These are phyloP conservation scores for Lipomyces yamadae DNA, from an alignment of 805 yeast genomes.

Conservation along the genomic window DNA sequence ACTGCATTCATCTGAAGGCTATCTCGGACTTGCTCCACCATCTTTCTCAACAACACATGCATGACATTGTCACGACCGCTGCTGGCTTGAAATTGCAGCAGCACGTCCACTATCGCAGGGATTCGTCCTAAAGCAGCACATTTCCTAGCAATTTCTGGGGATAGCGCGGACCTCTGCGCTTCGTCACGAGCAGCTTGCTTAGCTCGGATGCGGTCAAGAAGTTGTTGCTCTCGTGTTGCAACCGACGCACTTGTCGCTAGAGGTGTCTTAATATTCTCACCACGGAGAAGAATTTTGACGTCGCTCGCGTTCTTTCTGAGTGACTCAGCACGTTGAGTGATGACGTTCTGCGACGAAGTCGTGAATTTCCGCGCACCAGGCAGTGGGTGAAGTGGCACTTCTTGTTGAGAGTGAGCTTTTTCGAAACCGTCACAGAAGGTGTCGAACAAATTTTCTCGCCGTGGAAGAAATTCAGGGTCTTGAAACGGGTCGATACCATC, in stretches of 20 bases:
- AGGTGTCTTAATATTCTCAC: neutral
- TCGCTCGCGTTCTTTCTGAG: slow-evolving; percentile 8
- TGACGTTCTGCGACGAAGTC: neutral
- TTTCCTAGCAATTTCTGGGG: neutral
- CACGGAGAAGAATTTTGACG: neutral
- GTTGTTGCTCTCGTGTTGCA: slow-evolving; percentile 4
- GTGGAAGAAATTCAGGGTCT: neutral
- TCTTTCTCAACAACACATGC: neutral
- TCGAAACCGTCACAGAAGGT: neutral
- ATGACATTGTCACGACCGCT: neutral
- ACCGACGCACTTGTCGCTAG: neutral
- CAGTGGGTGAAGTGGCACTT: slow-evolving; percentile 1
- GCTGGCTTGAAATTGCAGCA: slow-evolving; percentile 2
- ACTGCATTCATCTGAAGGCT: neutral
- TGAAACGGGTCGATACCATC: slow-evolving; percentile 1
- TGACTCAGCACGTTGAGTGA: neutral
- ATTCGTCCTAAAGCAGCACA: slow-evolving; percentile 7
- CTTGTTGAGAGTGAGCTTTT: neutral
- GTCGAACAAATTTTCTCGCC: neutral
- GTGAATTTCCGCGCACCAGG: neutral
- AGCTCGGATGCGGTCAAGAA: slow-evolving; percentile 8
- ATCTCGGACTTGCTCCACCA: neutral
- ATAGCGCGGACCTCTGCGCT: neutral
- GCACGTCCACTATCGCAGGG: slow-evolving; percentile 8
- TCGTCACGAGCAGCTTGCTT: slow-evolving; percentile 6